Percentiles rank a stretch among this genome's conserved stretches.
phyloP scores from a whole-genome alignment of 352 stramenopile species.

The Elongisporangium senticosum region DNA sequence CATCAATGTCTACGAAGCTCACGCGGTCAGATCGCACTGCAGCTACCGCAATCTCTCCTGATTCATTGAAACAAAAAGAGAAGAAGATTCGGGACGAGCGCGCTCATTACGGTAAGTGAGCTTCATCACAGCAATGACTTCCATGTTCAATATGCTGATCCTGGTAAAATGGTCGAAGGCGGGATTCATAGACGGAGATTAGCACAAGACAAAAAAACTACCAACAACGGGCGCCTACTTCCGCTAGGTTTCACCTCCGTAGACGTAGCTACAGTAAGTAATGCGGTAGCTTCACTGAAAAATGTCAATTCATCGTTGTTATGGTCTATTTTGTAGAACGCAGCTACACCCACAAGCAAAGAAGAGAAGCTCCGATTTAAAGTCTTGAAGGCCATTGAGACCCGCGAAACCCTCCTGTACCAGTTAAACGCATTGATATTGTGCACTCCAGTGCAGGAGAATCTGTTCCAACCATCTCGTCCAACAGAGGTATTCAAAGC shows the following conservation, averaged over 20 bases:
- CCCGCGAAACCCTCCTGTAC: constrained; percentile 60
- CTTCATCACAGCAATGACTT: neutral
- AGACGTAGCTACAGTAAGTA: neutral
- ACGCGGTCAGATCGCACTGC: constrained; percentile 17
- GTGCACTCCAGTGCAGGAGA: constrained; percentile 57
- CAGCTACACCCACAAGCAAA: constrained; percentile 22
- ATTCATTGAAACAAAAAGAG: constrained; percentile 30
- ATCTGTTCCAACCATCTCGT: constrained; percentile 42
- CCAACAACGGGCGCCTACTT: constrained; percentile 10
- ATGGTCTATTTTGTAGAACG: constrained; percentile 11
- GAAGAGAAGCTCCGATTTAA: constrained; percentile 73
- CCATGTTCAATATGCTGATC: neutral
- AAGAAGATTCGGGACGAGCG: constrained; percentile 46
- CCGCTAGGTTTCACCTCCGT: constrained; percentile 14
- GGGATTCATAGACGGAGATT: neutral
- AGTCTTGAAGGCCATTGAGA: constrained; percentile 59
- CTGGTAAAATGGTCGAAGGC: neutral
- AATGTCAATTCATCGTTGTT: neutral
- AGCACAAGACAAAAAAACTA: neutral
- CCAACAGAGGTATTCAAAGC: constrained; percentile 10
- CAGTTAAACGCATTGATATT: constrained; percentile 67
- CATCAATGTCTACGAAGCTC: constrained; percentile 40
- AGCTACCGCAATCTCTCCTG: constrained; percentile 13
- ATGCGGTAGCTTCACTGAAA: too few species aligned
- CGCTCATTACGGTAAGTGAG: constrained; percentile 38